These are phyloP conservation scores for Fomes fomentarius DNA, from an alignment of 1,284 basidiomycete species.

Conservation along the genomic window DNA sequence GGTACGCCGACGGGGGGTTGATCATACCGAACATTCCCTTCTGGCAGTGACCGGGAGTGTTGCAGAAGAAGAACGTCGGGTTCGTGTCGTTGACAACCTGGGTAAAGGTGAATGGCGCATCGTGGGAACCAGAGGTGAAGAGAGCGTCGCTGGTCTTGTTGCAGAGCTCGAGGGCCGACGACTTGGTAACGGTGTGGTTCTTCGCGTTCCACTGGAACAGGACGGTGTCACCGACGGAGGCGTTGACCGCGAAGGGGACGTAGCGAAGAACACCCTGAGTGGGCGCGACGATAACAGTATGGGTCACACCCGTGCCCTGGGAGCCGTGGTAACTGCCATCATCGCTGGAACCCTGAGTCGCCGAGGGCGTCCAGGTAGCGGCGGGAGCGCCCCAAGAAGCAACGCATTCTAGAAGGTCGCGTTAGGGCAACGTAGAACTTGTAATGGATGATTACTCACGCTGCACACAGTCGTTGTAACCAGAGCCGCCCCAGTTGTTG, in stretches of 20 bases:
- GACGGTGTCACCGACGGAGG: conserved; percentile 75
- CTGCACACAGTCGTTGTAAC: conserved; percentile 71
- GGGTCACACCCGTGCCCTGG: conserved; percentile 55
- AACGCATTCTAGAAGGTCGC: conserved; percentile 56
- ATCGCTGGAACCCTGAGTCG: conserved; percentile 12
- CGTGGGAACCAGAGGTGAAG: conserved; percentile 67
- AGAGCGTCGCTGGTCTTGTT: conserved; percentile 64
- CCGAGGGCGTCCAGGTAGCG: conserved; percentile 31
- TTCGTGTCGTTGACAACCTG: conserved; percentile 74
- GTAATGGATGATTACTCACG: conserved; percentile 46
- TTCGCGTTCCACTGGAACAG: conserved; percentile 74
- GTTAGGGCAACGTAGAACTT: conserved; percentile 8
- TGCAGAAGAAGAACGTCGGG: conserved; percentile 75
- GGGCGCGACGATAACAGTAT: conserved; percentile 78
- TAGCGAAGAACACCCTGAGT: conserved; percentile 75
- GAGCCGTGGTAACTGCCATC: conserved; percentile 29
- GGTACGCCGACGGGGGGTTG: conserved; percentile 58
- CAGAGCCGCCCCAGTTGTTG: conserved; percentile 56
- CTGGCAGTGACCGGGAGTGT: conserved; percentile 61
- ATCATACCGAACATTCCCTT: conserved; percentile 85
- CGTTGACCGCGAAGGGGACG: conserved; percentile 73
- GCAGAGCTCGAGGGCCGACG: conserved; percentile 64
- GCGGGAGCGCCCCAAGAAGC: conserved; percentile 55
- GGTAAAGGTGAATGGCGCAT: conserved; percentile 65
- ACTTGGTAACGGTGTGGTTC: conserved; percentile 80